phyloP scores from a whole-genome alignment of 2,329 filamentous ascomycete genomes.

The Hypoxylon rubiginosum region DNA sequence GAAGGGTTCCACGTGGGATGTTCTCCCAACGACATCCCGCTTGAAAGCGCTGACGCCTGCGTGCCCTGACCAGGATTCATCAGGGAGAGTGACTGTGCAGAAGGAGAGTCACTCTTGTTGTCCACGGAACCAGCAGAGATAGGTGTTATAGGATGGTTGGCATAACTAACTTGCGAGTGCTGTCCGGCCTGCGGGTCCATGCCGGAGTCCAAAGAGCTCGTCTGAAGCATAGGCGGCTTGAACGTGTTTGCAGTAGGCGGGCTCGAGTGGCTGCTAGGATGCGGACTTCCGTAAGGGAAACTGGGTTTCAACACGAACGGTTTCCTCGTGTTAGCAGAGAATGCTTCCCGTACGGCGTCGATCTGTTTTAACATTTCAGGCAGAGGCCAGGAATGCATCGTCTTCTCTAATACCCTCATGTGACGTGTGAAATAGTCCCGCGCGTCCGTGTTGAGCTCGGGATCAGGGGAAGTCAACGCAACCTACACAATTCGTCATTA shows the following conservation, averaged over 20 bases:
- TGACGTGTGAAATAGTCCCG: conserved; percentile 91
- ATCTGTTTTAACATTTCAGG: conserved; percentile 92
- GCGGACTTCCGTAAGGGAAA: conserved; percentile 88
- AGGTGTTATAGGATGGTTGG: conserved; percentile 80
- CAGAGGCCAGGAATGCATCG: conserved; percentile 86
- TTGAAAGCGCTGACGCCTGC: conserved; percentile 65
- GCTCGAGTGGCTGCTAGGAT: conserved; percentile 72
- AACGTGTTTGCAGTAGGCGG: conserved; percentile 69
- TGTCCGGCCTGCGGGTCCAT: conserved; percentile 67
- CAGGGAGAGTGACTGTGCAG: conserved; percentile 79
- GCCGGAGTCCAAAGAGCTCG: conserved; percentile 67
- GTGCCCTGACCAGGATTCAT: conserved; percentile 71
- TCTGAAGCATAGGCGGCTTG: conserved; percentile 61
- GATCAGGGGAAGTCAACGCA: conserved; percentile 92
- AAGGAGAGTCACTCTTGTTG: conserved; percentile 81
- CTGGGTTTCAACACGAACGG: conserved; percentile 90
- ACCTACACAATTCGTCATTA: conserved; percentile 67
- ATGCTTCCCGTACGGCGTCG: conserved; percentile 88
- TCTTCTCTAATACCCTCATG: conserved; percentile 92
- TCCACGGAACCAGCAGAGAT: conserved; percentile 80
- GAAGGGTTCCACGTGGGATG: conserved; percentile 84
- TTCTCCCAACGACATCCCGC: conserved; percentile 72
- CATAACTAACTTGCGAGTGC: conserved; percentile 74
- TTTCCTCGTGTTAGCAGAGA: conserved; percentile 86
- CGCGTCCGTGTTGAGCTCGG: conserved; percentile 86